Evolutionary conservation across 108 stramenopile species (phyloP), one percentile per base, ranked within the genome.

Genomic region (Cyclotella baltica): DNA sequence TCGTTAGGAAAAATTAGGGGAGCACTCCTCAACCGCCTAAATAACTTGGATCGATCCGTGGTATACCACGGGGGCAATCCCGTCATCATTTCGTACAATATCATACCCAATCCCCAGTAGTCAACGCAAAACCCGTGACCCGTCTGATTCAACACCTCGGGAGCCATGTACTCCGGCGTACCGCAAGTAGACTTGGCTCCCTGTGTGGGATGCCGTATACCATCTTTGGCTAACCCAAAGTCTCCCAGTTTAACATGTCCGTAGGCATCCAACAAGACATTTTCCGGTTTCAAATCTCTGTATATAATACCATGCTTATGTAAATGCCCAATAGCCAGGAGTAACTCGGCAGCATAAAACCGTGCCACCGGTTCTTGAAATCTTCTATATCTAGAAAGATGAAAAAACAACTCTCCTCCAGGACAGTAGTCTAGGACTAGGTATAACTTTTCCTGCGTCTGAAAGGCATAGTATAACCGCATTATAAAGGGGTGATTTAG

Each of bases 81-180:
- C n/a, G 98, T 98, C 88, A 98, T 95, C 97, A 98, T 97, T 87
- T 99, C 97, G 80, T 91, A 97, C 28, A 89, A 63, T 20, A 98
- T 75, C 98, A 99, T 98, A 5, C 98, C 98, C 20, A 99, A 82
- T 47, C 95, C 94, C 97, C 97, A 99, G 64, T 93, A 97, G 75
- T 97, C 97, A 13, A 94, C 97, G 67, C 92, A 92, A 58, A 94
- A 93, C 28, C 95, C 95, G 80, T 97, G 94, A 35, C 92, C 92
- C 27, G 79, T 71, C 57, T 90, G 90, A 33, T 82, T 78, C 34
- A 98, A 48, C 19, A 97, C 93, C 76, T 99, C 98, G 0, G 98
- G 98, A 34, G 97, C 96, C 94, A 99, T 98, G 86, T 98, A 99
- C 70, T 99, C 98, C 2, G 98, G 98, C 23, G 99, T 99, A 18